Evolutionary conservation across 257 asterid species (phyloP), one percentile per base, ranked within the genome.

Genomic region (Coffea canephora): DNA sequence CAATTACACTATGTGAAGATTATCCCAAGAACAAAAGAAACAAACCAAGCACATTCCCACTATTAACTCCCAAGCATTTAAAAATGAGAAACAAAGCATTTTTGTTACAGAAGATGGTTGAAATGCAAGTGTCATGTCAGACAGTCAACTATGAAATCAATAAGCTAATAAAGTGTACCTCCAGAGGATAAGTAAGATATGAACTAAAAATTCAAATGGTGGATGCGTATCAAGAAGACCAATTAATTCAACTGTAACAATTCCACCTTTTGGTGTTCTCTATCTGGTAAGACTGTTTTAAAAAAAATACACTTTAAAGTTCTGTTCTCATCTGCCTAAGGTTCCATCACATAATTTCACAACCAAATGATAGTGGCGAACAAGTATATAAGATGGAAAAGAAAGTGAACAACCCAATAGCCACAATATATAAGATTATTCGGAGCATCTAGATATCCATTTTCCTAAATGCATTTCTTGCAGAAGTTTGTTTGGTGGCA

Each of bases 41-140:
- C 36, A 15, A 67, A 62, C 3, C 4, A 25, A 31, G 34, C 34
- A 31, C 34, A 16, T 75, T 59, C 14, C 23, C 23, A 3, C 39
- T 6, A 25, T 43, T 48, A 50, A 73, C 6, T 45, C 21, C 67
- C 48, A 27, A 52, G 49, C 27, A 73, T 52, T 73, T 73, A 73
- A 73, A 73, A 27, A 73, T 48, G 36, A 73, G n/a, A 73, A 73
- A 50, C 19, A 15, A 55, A 55, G 69, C 69, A 21, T 64, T n/a
- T 64, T 23, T 23, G 43, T 31, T 21, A 66, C 27, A 43, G 70
- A 27, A 27, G 3, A 31, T 13, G 70, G 14, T 64, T 3, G 43
- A 10, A 64, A 1, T 27, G 6, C 6, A 27, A 27, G 8, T 66
- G 70, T 27, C 43, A 10, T 8, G 3, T 66, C 16, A 67, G 36